A percentile compares a stretch with the other conserved stretches of the same genome.
Conservation (phyloP, 768 basidiomycete genomes). For the Leccinum subgranulosum region DNA sequence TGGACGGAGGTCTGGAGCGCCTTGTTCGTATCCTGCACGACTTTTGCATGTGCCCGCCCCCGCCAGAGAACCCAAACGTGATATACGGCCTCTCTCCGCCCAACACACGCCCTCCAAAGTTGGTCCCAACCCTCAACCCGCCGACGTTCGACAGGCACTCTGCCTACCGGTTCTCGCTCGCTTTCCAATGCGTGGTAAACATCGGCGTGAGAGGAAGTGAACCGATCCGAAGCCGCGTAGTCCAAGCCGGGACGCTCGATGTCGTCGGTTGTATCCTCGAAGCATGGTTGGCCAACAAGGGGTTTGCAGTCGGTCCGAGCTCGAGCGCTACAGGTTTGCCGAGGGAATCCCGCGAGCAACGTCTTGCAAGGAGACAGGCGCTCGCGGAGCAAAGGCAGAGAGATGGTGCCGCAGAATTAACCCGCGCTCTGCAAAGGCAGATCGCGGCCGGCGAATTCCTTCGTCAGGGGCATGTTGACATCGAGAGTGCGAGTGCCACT, state of each 20-base stretch:
- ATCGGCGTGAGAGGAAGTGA: constrained; percentile 96
- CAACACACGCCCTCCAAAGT: constrained; percentile 51
- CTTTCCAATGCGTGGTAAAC: constrained; percentile 96
- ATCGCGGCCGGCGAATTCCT: constrained; percentile 35
- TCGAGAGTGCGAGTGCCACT: constrained; percentile 3
- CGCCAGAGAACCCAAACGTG: constrained; percentile 70
- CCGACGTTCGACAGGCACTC: constrained; percentile 75
- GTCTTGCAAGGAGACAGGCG: constrained; percentile 59
- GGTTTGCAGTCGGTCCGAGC: constrained; percentile 82
- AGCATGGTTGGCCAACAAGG: constrained; percentile 87
- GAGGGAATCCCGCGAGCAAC: constrained; percentile 72
- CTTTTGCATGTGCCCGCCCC: constrained; percentile 80
- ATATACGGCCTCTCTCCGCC: constrained; percentile 79
- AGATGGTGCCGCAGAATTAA: constrained; percentile 51
- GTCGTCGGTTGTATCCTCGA: constrained; percentile 93
- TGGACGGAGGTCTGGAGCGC: constrained; percentile 96
- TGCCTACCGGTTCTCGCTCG: constrained; percentile 85
- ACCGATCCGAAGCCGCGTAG: constrained; percentile 85
- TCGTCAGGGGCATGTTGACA: constrained; percentile 7
- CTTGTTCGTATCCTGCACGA: constrained; percentile 90
- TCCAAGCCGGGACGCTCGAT: constrained; percentile 90
- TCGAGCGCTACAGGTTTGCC: constrained; percentile 72
- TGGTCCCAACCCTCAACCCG: constrained; percentile 62
- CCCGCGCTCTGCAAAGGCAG: constrained; percentile 55
- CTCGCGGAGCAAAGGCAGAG: constrained; percentile 54